Conservation (phyloP, 2,329 filamentous ascomycete genomes). For the Paraphoma sp. region DNA sequence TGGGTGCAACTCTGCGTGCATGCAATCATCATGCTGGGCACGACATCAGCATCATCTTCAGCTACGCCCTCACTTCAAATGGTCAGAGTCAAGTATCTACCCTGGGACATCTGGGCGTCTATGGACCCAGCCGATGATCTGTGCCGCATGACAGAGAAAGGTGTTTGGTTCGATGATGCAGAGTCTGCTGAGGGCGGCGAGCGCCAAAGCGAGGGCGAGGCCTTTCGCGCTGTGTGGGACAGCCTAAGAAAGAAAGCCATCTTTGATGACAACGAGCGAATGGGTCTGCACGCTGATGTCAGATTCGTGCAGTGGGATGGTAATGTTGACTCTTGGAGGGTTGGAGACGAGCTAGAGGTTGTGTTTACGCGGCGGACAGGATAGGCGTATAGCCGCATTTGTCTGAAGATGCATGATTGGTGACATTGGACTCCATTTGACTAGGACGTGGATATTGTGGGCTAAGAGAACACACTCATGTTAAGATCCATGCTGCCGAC, state of each 20-base stretch:
- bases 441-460: no score
- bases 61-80: conserved; percentile 16
- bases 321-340: conserved; percentile 33
- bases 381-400: not conserved
- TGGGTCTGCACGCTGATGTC: conserved; percentile 22
- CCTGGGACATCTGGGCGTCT: conserved; percentile 43
- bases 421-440: no score
- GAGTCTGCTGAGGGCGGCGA: conserved; percentile 22
- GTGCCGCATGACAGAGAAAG: conserved; percentile 29
- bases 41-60: not conserved
- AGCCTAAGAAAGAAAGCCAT: conserved; percentile 16
- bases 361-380: conserved; percentile 23
- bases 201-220: conserved; percentile 38
- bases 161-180: conserved; percentile 34
- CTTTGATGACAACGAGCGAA: conserved; percentile 8
- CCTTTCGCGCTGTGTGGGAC: conserved; percentile 38
- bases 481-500: no score
- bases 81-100: conserved; percentile 38
- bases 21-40: conserved; percentile 34
- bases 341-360: conserved; percentile 45
- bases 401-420: no score
- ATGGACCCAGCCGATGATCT: conserved; percentile 43
- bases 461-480: no score
- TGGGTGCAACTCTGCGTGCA: conserved; percentile 41
- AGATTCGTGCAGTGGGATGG: conserved; percentile 40